Percentiles rank a stretch among this genome's conserved stretches.
These are phyloP conservation scores for Phytophthora sansomeana DNA, from an alignment of 352 stramenopile species.

Conservation along the genomic window DNA sequence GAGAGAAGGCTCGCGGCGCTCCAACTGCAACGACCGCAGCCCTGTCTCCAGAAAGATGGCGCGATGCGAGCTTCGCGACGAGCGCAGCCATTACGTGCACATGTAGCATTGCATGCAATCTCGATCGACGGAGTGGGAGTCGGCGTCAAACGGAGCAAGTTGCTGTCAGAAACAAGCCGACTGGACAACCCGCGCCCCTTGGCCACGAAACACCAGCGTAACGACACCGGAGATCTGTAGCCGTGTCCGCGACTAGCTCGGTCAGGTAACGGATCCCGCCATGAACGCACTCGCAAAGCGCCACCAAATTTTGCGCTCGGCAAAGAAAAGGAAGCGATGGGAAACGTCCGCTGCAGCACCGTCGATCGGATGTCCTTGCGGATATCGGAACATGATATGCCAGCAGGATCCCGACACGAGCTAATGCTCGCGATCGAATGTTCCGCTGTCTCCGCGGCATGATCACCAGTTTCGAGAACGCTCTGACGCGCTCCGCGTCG, in stretches of 20 bases:
- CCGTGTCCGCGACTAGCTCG: conserved; percentile 29
- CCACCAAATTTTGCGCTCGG: conserved; percentile 33
- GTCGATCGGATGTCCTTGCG: conserved; percentile 1
- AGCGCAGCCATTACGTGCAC: too few relatives aligned
- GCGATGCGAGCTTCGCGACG: conserved; percentile 3
- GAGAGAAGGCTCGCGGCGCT: not conserved
- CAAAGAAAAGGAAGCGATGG: conserved; percentile 12
- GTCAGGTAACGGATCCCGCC: too few relatives aligned
- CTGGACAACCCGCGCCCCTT: conserved; percentile 29
- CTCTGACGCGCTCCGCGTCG: conserved; percentile 26
- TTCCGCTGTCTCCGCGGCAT: conserved; percentile 19
- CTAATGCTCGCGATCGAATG: conserved; percentile 23
- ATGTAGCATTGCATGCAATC: too few relatives aligned
- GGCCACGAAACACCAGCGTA: conserved; percentile 6
- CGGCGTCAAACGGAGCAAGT: conserved; percentile 31
- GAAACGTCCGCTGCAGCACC: conserved; percentile 21
- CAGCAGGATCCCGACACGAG: conserved; percentile 17
- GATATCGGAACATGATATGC: conserved; percentile 14
- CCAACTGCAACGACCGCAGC: conserved; percentile 1
- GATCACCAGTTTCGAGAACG: conserved; percentile 22
- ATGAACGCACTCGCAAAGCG: conserved; percentile 12
- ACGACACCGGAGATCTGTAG: conserved; percentile 31
- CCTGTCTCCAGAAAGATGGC: conserved; percentile 6
- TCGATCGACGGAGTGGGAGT: conserved; percentile 10
- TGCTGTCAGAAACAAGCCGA: conserved; percentile 31